Evolutionary conservation across 768 basidiomycete genomes (phyloP), one percentile per base, ranked within the genome.

Genomic region (Macrolepiota dolichaula): DNA sequence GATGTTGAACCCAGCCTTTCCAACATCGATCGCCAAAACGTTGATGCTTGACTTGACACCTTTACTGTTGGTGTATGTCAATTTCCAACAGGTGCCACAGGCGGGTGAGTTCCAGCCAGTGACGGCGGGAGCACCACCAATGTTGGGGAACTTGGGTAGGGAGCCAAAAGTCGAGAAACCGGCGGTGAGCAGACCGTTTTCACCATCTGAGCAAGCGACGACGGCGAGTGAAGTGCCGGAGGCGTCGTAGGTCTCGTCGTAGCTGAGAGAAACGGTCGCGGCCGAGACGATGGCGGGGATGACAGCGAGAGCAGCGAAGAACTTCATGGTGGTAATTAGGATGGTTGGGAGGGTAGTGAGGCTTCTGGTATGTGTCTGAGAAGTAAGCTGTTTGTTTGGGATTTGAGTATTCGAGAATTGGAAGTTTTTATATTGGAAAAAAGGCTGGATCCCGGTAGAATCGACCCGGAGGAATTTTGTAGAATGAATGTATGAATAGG

Each of bases 61-160:
- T 3, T 64, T 51, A 4, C 51, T 36, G 56, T 72, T 72, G 29
- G 75, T 75, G 69, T 77, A 87, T 5, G 80, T 79, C 63, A 88
- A 68, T 59, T 77, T 55, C 85, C 85, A 89, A 72, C 88, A 89
- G 17, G 80, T 77, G 1, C 85, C 85, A 64, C 87, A 89, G 51
- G 73, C 71, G 2, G 70, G 60, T 0, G 84, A 86, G 69, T 84
- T 76, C 70, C 72, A 87, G 22, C 77, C 79, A 2, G 68, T 67
- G 61, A 89, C 73, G 35, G 77, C 82, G 17, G 76, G 73, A 0
- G 77, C 81, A 1, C 82, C 86, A 29, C 85, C 86, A 66, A 89
- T 84, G 70, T 76, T 67, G 2, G 87, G 85, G 76, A 85, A 89
- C 49, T 71, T 74, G 5, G 86, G 85, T 25, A 89, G 70, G 29